Evolutionary conservation across 2,329 filamentous ascomycete species (phyloP).

Genomic region (Boeremia exigua): DNA sequence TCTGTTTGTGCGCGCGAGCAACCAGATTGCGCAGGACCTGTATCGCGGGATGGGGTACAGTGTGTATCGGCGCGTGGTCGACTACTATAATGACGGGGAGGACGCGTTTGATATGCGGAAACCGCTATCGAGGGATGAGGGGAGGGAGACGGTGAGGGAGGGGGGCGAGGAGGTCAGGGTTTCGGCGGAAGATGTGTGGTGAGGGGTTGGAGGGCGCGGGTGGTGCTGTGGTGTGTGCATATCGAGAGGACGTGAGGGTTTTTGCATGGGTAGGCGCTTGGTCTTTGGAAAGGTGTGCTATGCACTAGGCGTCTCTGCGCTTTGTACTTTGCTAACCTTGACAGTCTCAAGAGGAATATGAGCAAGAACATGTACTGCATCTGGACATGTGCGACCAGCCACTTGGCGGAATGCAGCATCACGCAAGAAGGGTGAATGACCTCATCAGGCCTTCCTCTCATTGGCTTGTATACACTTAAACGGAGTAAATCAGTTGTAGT

Average conservation of each 20-base stretch:
- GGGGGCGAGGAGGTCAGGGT: slow-evolving; percentile 82
- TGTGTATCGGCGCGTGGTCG: slow-evolving; percentile 84
- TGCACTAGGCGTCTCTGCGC: neutral
- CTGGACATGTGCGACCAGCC: too few species aligned
- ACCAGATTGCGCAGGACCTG: slow-evolving; percentile 83
- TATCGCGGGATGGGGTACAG: slow-evolving; percentile 91
- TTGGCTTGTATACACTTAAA: too few species aligned
- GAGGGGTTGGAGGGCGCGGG: neutral
- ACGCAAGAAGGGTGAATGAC: too few species aligned
- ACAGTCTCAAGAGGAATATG: neutral
- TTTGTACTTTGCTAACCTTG: neutral
- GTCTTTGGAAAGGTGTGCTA: too few species aligned
- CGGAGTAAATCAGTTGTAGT: too few species aligned
- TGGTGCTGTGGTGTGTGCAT: neutral
- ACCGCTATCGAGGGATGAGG: slow-evolving; percentile 79
- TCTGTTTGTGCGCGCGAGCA: slow-evolving; percentile 88
- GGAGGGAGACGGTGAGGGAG: slow-evolving; percentile 75
- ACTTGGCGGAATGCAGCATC: too few species aligned
- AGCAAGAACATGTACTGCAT: too few species aligned
- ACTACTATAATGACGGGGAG: slow-evolving; percentile 94
- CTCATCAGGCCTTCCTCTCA: too few species aligned
- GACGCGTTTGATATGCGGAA: slow-evolving; percentile 99
- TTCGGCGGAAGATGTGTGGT: slow-evolving; percentile 86
- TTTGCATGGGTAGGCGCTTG: neutral
- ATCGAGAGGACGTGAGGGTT: neutral